Conservation (phyloP, 768 basidiomycete genomes). For the Xanthoconium stramineum region DNA sequence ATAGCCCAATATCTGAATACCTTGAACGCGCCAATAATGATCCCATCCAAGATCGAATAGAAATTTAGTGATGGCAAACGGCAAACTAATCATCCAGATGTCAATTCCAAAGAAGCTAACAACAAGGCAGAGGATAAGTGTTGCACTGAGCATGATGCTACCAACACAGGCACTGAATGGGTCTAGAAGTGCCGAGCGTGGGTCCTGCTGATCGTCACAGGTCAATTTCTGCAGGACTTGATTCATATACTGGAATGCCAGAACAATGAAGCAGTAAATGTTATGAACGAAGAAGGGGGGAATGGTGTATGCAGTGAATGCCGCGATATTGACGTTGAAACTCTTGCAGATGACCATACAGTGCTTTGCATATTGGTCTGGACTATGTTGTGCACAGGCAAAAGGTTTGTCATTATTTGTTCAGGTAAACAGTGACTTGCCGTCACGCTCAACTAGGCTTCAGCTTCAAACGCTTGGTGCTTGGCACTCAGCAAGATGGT, state of each 20-base stretch:
- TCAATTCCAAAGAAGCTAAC: conserved; percentile 77
- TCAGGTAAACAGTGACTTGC: no score
- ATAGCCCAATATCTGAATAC: conserved; percentile 17
- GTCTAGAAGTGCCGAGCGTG: conserved; percentile 70
- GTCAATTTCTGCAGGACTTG: conserved; percentile 49
- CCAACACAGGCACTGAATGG: conserved; percentile 73
- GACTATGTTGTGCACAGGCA: no score
- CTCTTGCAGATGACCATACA: conserved; percentile 80
- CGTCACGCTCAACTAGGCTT: no score
- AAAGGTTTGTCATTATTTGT: no score
- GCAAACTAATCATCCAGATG: conserved; percentile 82
- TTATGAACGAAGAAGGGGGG: conserved; percentile 72
- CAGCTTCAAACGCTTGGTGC: no score
- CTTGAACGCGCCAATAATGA: conserved; percentile 40
- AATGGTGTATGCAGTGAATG: conserved; percentile 80
- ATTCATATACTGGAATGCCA: conserved; percentile 56
- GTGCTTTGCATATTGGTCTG: no score
- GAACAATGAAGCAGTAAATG: conserved; percentile 56
- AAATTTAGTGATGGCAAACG: conserved; percentile 74
- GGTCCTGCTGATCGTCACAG: conserved; percentile 38
- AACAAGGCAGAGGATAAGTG: conserved; percentile 69
- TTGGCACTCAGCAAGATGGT: no score
- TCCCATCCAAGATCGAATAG: conserved; percentile 63
- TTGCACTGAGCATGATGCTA: conserved; percentile 56
- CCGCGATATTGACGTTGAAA: conserved; percentile 71